Evolutionary conservation across 2,329 filamentous ascomycete species (phyloP), one percentile per base, ranked within the genome.

Genomic region (Lasiodiplodia theobromae): DNA sequence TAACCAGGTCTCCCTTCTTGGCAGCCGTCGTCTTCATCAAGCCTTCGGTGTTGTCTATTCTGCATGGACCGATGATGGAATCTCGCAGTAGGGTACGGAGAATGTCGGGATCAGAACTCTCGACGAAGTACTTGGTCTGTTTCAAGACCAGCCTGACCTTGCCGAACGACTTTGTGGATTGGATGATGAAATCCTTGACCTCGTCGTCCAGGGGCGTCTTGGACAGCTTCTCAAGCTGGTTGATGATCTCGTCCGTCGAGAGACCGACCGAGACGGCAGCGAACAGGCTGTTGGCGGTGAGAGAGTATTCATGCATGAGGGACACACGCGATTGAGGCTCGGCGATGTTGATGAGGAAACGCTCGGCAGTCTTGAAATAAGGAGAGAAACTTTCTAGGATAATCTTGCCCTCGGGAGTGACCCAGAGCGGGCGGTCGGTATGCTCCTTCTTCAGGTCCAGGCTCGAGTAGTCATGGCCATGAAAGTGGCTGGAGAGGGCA

Each of bases 101-200:
- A 77, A 97, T 92, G 12, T 90, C 86, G 14, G 94, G 91, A 78
- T 98, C 95, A 23, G 92, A 91, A 74, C 92, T 97, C 81, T 99
- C 96, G 70, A 98, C 90, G 74, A 92, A 97, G 80, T 97, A 97
- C 72, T 93, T 92, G 71, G 95, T 98, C 75, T 97, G 92, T 79
- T 97, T 97, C 71, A 98, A 81, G 54, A 98, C 96, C 66, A 98
- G 88, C 79, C 97, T 96, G 67, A 97, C 94, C 80, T 97, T 98
- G 72, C 96, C 96, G 77, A 96, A 98, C 65, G 92, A 96, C 71
- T 92, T 90, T 6, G 94, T 97, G 71, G 93, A 96, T 70, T 89
- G 89, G 72, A 95, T 85, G 72, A 91, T 95, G 78, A 95, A 97
- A 10, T 88, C 84, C 70, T 90, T 87, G 70, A 98, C 92, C 58